Conservation (phyloP, 306 rosid species). For the Cicer yamashitae region DNA sequence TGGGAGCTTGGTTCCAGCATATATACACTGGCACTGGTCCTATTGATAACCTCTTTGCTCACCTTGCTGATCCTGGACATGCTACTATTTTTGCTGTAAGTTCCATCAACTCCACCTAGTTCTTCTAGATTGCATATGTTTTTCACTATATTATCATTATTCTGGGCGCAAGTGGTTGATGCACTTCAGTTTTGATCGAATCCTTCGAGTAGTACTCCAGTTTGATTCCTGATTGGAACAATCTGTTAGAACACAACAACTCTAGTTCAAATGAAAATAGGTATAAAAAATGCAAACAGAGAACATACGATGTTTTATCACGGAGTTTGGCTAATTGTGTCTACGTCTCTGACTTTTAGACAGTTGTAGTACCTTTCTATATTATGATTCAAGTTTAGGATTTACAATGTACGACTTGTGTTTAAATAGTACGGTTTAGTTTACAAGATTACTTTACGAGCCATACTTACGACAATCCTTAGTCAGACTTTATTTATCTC, state of each 20-base stretch:
- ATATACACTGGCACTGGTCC: conserved; percentile 62
- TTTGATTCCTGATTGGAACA: background rate
- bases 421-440: too few species aligned
- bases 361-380: too few species aligned
- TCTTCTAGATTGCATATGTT: background rate
- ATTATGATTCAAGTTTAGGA: too few species aligned
- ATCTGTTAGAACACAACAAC: too few species aligned
- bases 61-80: conserved; percentile 85
- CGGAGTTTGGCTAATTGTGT: too few species aligned
- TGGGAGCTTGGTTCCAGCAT: conserved; percentile 50
- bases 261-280: too few species aligned
- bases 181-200: background rate
- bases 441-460: too few species aligned
- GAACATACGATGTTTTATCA: too few species aligned
- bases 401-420: too few species aligned
- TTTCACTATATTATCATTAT: too few species aligned
- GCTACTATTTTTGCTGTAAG: conserved; percentile 57
- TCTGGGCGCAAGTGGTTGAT: background rate
- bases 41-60: conserved; percentile 81
- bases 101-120: background rate
- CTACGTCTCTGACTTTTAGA: too few species aligned
- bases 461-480: background rate
- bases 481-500: background rate
- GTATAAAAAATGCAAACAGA: too few species aligned
- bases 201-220: background rate